These are phyloP conservation scores for Crotalaria pallida DNA, from an alignment of 306 rosid species.

Conservation along the genomic window DNA sequence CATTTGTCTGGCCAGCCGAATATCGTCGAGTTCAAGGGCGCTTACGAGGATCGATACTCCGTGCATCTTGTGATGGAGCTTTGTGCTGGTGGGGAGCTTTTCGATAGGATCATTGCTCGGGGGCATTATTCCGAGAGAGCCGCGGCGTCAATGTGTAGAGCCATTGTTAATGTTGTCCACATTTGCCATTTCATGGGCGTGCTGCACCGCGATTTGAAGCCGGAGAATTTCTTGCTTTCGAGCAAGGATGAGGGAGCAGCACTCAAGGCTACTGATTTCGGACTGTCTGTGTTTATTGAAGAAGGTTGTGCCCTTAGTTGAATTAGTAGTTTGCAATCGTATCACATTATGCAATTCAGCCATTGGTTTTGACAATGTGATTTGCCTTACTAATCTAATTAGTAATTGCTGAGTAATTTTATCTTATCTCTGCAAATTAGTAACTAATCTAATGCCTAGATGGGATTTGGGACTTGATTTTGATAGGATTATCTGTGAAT, in stretches of 20 bases:
- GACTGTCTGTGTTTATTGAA: constrained; percentile 87
- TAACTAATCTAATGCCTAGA: neutral
- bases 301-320: constrained; percentile 39
- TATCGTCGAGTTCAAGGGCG: constrained; percentile 74
- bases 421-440: neutral
- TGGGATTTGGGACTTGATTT: neutral
- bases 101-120: constrained; percentile 74
- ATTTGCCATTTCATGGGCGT: constrained; percentile 90
- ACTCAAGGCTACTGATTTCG: constrained; percentile 92
- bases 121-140: constrained; percentile 85
- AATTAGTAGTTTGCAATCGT: neutral
- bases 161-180: constrained; percentile 75
- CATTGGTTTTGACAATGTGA: neutral
- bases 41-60: constrained; percentile 69
- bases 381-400: neutral
- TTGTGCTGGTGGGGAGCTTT: constrained; percentile 90
- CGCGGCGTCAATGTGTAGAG: constrained; percentile 61
- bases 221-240: constrained; percentile 85
- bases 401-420: neutral
- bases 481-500: no score
- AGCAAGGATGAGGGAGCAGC: constrained; percentile 52
- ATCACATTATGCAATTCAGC: neutral
- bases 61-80: constrained; percentile 92
- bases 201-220: constrained; percentile 89
- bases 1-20: constrained; percentile 87